These are phyloP conservation scores for Rhinocladiella similis DNA, from an alignment of 2,329 filamentous ascomycete species.

Conservation along the genomic window DNA sequence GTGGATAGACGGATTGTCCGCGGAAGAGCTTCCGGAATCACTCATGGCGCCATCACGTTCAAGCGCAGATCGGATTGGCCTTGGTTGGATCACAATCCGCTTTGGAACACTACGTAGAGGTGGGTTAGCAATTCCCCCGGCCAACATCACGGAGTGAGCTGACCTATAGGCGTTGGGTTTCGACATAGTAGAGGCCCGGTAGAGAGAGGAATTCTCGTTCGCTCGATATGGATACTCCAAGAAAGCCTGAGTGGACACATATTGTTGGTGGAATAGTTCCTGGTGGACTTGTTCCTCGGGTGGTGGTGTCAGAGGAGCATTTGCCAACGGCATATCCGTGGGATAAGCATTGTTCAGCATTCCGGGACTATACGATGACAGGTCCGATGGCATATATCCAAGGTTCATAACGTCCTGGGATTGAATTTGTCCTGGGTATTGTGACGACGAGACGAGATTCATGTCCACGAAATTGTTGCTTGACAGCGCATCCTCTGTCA, in stretches of 20 bases:
- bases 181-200: conserved; percentile 3
- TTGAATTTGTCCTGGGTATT: conserved; percentile 14
- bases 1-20: conserved; percentile 14
- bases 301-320: conserved; percentile 15
- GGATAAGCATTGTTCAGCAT: conserved; percentile 14
- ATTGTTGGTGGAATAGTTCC: conserved; percentile 5
- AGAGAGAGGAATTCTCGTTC: conserved; percentile 8
- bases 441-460: conserved; percentile 9
- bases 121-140: conserved; percentile 1
- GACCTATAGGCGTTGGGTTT: conserved; percentile 15
- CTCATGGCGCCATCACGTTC: conserved; percentile 20
- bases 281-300: conserved; percentile 22
- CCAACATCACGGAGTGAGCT: conserved; percentile 3
- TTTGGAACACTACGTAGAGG: conserved; percentile 6
- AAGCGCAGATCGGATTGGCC: conserved; percentile 28
- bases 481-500: conserved; percentile 18
- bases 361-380: conserved; percentile 10
- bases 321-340: conserved; percentile 7
- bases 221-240: conserved; percentile 8
- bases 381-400: conserved; percentile 16
- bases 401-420: conserved; percentile 16
- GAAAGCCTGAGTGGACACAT: conserved; percentile 10
- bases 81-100: conserved; percentile 15
- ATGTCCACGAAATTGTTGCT: conserved; percentile 6
- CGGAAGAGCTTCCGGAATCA: conserved; percentile 7